Conservation (phyloP, 1,139 yeast genomes). For the Meyerozyma carpophila region DNA sequence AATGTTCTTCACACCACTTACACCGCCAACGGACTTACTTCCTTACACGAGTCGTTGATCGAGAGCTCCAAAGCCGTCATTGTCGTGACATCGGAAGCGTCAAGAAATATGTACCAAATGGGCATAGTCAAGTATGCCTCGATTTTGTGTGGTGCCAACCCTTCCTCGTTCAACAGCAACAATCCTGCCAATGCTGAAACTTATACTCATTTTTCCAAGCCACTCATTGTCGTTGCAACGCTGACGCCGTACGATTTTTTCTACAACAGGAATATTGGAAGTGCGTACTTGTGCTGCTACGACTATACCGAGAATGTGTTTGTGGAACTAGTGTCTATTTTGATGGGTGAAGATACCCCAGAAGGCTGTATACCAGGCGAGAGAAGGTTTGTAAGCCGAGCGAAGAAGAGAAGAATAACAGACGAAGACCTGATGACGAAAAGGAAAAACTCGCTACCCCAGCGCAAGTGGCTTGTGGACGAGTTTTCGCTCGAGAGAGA, state of each 20-base stretch:
- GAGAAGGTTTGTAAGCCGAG: slow-evolving; percentile 27
- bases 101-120: slow-evolving; percentile 61
- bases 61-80: slow-evolving; percentile 53
- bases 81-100: slow-evolving; percentile 58
- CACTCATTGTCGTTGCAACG: slow-evolving; percentile 56
- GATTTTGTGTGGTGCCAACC: slow-evolving; percentile 48
- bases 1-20: slow-evolving; percentile 58
- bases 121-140: slow-evolving; percentile 58
- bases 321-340: slow-evolving; percentile 43
- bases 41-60: slow-evolving; percentile 52
- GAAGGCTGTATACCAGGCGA: slow-evolving; percentile 59
- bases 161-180: slow-evolving; percentile 24
- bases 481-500: slow-evolving; percentile 50
- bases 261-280: slow-evolving; percentile 49
- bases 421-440: not conserved
- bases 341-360: slow-evolving; percentile 51
- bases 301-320: slow-evolving; percentile 54
- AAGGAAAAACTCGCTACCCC: slow-evolving; percentile 19
- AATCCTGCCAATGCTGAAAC: slow-evolving; percentile 15
- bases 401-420: slow-evolving; percentile 15
- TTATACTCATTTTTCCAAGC: slow-evolving; percentile 34
- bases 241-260: slow-evolving; percentile 63
- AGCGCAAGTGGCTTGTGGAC: slow-evolving; percentile 58
- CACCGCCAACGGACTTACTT: slow-evolving; percentile 60
- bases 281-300: slow-evolving; percentile 57